Percentiles rank a stretch among this genome's conserved stretches.
phyloP scores from a whole-genome alignment of 305 asterid species.

The Fraxinus floribunda region DNA sequence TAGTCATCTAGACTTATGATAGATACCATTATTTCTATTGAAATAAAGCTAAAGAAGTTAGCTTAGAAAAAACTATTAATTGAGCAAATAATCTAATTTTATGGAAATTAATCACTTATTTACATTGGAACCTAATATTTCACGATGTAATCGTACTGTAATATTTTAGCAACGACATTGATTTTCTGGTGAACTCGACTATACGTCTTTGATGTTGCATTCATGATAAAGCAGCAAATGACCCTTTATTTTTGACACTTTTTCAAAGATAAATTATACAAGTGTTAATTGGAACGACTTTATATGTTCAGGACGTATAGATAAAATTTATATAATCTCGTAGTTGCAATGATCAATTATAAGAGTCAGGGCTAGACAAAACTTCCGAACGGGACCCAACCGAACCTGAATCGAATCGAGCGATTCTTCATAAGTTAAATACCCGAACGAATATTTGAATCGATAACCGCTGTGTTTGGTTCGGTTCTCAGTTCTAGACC shows the following conservation, averaged over 20 bases:
- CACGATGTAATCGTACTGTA: not conserved
- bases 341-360: not conserved
- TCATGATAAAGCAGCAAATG: not conserved
- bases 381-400: too few species aligned
- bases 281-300: not conserved
- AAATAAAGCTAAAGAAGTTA: not conserved
- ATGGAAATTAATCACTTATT: not conserved
- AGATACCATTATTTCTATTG: too few species aligned
- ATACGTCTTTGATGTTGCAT: not conserved
- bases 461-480: too few species aligned
- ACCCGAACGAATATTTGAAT: too few species aligned
- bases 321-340: too few species aligned
- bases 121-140: not conserved
- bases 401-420: too few species aligned
- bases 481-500: too few species aligned
- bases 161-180: not conserved
- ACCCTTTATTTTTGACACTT: not conserved
- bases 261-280: not conserved
- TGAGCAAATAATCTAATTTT: not conserved
- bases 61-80: not conserved
- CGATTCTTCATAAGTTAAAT: too few species aligned
- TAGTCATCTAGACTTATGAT: too few species aligned
- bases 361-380: too few species aligned
- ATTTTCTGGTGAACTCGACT: not conserved
- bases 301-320: not conserved